Evolutionary conservation across 139 green algal genomes (phyloP), one percentile per base, ranked within the genome.

Genomic region (Trebouxia sp.): DNA sequence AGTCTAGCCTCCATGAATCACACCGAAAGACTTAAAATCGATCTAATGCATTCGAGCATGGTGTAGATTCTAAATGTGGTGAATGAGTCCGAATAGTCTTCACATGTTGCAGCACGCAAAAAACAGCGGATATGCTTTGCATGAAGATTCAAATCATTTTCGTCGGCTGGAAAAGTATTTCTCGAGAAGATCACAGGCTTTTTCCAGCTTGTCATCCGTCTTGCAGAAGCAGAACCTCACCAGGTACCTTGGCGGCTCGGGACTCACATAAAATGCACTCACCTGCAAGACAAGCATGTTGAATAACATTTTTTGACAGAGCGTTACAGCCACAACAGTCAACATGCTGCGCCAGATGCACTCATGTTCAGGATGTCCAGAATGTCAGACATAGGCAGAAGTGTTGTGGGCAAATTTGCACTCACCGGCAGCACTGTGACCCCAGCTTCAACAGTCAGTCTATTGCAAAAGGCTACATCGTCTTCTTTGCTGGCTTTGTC

Each of bases 211-310:
- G 6, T 80, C 75, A 51, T 96, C 91, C 5, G 89, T 80, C 82
- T 97, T 97, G 87, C 92, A 96, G 80, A 92, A 94, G 51, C 89
- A 92, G 75, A 96, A 96, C 11, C 92, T 87, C 17, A 94, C 86
- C 3, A 95, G 86, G 9, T 78, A 76, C 12, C 56, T 65, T 5
- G 88, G 89, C 20, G 82, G 77, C 8, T 66, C 35, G n/a, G 43
- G 17, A 15, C 79, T 78, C n/a, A 43, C 35, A 78, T 92, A 92
- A 32, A 92, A 92, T 5, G 88, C 87, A 41, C 80, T 85, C 12
- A 94, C 85, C 15, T 91, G 93, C 51, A 96, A 32, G 1, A 22
- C 65, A 53, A 6, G 20, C 47, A 10, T 11, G 3, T 26, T 53
- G 47, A n/a, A n/a, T n/a, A n/a, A n/a, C n/a, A n/a, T n/a, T n/a